Evolutionary conservation across 768 basidiomycete genomes (phyloP).

Genomic region (Ramaria sp.): DNA sequence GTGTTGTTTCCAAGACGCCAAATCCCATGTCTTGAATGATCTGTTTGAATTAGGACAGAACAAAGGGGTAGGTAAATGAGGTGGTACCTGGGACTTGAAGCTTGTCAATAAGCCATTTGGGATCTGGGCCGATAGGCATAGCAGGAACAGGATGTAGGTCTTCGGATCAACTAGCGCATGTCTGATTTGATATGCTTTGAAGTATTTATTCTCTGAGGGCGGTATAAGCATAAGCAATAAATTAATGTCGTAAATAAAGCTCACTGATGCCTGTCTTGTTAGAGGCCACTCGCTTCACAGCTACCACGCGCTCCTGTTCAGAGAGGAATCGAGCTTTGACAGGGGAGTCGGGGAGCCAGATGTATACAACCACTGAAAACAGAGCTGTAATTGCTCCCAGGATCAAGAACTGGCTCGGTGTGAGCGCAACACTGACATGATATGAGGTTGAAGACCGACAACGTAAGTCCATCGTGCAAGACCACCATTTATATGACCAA

Average conservation of each 20-base stretch:
- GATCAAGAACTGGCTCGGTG: conserved; percentile 8
- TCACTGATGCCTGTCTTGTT: conserved; percentile 16
- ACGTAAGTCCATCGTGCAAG: conserved; percentile 22
- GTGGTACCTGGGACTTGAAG: conserved; percentile 10
- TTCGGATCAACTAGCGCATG: conserved; percentile 24
- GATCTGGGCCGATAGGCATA: conserved; percentile 24
- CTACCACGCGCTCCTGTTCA: conserved; percentile 22
- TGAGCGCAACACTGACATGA: no score
- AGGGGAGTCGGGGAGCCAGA: conserved; percentile 28
- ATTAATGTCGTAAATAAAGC: neutral
- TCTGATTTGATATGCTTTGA: conserved; percentile 26
- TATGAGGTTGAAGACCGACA: conserved; percentile 7
- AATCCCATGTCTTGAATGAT: conserved; percentile 18
- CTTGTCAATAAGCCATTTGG: conserved; percentile 21
- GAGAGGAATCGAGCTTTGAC: conserved; percentile 22
- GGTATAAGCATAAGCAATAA: conserved; percentile 10
- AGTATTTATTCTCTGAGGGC: conserved; percentile 25
- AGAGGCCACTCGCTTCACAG: conserved; percentile 26
- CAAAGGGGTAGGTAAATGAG: neutral
- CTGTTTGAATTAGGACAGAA: neutral
- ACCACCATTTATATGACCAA: conserved; percentile 17
- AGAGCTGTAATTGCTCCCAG: conserved; percentile 23
- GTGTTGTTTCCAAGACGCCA: conserved; percentile 15
- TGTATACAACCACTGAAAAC: conserved; percentile 20
- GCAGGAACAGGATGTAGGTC: conserved; percentile 24